phyloP scores from a whole-genome alignment of 495 filamentous ascomycete genomes.

The Penicillium goetzii region DNA sequence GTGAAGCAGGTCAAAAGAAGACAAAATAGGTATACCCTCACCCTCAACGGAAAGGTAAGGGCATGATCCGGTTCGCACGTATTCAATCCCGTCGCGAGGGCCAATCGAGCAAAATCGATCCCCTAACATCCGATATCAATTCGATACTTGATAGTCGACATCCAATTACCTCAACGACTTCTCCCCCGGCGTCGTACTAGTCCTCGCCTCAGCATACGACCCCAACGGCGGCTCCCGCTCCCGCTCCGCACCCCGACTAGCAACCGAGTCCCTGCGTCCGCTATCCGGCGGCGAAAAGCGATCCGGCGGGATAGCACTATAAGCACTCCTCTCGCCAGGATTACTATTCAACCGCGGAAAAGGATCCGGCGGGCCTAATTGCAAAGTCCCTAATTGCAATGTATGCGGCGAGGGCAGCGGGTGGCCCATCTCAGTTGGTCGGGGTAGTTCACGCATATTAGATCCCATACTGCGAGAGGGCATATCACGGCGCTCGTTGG shows the following conservation, averaged over 20 bases:
- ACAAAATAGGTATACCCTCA: not conserved
- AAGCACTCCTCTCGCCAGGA: constrained; percentile 22
- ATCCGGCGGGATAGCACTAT: constrained; percentile 29
- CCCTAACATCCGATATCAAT: not conserved
- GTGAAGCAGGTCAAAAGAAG: not conserved
- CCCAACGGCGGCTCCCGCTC: constrained; percentile 18
- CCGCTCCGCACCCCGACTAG: constrained; percentile 13
- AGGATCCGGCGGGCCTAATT: constrained; percentile 37
- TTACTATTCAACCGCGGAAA: constrained; percentile 33
- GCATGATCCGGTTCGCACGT: too few relatives aligned
- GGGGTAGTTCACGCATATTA: constrained; percentile 41
- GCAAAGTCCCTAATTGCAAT: constrained; percentile 38
- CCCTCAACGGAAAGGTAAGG: not conserved
- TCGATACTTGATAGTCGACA: too few relatives aligned
- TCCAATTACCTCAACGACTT: constrained; percentile 24
- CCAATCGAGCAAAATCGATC: not conserved
- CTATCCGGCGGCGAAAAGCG: constrained; percentile 37
- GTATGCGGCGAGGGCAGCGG: constrained; percentile 40
- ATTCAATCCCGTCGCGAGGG: not conserved
- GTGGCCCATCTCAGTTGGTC: constrained; percentile 37
- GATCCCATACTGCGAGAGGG: constrained; percentile 29
- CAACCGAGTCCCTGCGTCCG: constrained; percentile 32
- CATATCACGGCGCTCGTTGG: constrained; percentile 29
- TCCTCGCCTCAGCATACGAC: constrained; percentile 17
- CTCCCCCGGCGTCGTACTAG: constrained; percentile 27